Evolutionary conservation across 177 flowering plant species (phyloP), one percentile per base, ranked within the genome.

Genomic region (Vitis hybrid): DNA sequence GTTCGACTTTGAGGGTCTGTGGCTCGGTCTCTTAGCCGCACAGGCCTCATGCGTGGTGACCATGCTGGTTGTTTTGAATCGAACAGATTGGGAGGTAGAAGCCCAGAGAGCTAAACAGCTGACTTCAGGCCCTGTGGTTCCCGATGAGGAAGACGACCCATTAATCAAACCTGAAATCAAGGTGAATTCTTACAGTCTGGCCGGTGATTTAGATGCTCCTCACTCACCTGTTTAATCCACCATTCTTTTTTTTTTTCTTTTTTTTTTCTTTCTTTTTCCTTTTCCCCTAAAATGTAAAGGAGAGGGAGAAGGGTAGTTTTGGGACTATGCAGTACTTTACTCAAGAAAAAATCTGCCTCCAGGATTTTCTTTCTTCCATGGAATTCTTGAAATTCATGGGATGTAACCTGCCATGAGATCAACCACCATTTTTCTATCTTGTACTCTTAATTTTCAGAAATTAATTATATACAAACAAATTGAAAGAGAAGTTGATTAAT

Each of bases 1-100:
- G 56, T 76, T 79, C n/a, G 97, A 85, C 26, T 91, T 93, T 54
- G 20, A 65, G 62, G 98, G 98, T 10, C 77, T 93, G 13, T 93
- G 98, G 98, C 50, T 93, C 3, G 98, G 98, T 2, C 78, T 93
- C 2, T 65, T 91, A 69, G 96, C 94, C 2, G 98, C 98, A 2
- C 96, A 93, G 55, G 75, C 19, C 1, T 80, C 90, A 5, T 91
- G 97, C 68, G 81, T 80, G 53, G 68, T 85, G 68, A 73, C 87
- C 48, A 87, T 93, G 95, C 19, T 87, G 80, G 9, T 84, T 49
- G 91, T 87, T 51, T 19, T 90, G 77, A 63, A 39, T 5, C 34
- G 79, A 8, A 93, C 97, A 0, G 85, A 93, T 74, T 93, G 98
- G 98, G 82, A 76, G 1, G 49, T 56, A 18, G 77, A 93, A 71